Percentiles rank a stretch among this genome's conserved stretches.
These are phyloP conservation scores for Fusarium guadeloupense DNA, from an alignment of 2,329 filamentous ascomycete species.

Conservation along the genomic window DNA sequence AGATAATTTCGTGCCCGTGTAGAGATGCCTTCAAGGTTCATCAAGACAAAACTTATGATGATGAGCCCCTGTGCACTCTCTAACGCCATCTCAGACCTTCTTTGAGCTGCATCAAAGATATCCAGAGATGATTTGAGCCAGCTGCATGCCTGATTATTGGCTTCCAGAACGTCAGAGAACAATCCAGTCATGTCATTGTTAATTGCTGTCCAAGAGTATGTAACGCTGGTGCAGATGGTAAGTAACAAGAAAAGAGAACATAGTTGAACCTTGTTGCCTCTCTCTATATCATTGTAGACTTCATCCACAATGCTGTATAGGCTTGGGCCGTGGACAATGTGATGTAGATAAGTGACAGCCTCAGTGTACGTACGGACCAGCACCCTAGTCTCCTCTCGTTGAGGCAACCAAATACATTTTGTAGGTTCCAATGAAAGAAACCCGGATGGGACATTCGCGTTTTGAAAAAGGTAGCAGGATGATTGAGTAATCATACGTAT, in stretches of 20 bases:
- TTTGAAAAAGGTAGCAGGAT: conserved; percentile 47
- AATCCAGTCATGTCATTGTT: conserved; percentile 42
- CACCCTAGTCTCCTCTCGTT: conserved; percentile 44
- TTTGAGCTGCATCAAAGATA: conserved; percentile 49
- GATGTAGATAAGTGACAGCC: conserved; percentile 46
- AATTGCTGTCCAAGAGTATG: conserved; percentile 45
- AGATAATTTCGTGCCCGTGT: conserved; percentile 23
- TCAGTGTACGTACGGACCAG: conserved; percentile 45
- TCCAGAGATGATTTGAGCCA: conserved; percentile 51
- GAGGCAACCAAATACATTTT: conserved; percentile 49
- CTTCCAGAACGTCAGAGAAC: conserved; percentile 41
- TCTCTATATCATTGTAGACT: conserved; percentile 44
- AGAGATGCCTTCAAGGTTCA: conserved; percentile 47
- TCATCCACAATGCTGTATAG: conserved; percentile 43
- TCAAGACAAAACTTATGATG: conserved; percentile 51
- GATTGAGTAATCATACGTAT: conserved; percentile 46
- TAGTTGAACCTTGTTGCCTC: conserved; percentile 33
- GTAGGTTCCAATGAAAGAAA: conserved; percentile 42
- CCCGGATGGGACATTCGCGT: conserved; percentile 31
- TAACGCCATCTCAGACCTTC: conserved; percentile 42
- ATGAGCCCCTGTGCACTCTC: conserved; percentile 51
- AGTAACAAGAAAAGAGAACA: conserved; percentile 44
- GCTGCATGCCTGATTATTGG: conserved; percentile 41
- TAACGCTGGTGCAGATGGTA: conserved; percentile 45
- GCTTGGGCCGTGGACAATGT: conserved; percentile 45